Conservation (phyloP, 2,329 filamentous ascomycete genomes). For the Penicillium sp. region DNA sequence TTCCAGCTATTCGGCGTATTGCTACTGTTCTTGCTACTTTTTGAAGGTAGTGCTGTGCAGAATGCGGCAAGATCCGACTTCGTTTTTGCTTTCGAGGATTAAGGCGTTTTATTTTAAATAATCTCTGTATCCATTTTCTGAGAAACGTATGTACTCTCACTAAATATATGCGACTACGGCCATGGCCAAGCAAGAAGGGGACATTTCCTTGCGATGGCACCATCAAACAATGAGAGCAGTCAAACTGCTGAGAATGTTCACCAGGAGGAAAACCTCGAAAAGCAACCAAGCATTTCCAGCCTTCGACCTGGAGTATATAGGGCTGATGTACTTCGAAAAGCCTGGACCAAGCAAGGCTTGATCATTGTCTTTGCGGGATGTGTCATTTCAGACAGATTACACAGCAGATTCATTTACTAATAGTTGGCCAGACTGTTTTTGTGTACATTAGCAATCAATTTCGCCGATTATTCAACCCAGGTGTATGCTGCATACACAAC, state of each 20-base stretch:
- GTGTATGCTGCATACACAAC: slow-evolving; percentile 27
- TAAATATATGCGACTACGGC: background rate
- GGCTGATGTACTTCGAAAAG: slow-evolving; percentile 20
- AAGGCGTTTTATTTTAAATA: background rate
- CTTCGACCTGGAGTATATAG: slow-evolving; percentile 24
- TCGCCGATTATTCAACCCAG: slow-evolving; percentile 24
- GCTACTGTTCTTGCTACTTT: background rate
- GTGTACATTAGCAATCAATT: slow-evolving; percentile 21
- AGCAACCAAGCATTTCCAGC: slow-evolving; percentile 10
- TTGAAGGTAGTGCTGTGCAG: background rate
- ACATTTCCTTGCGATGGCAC: background rate
- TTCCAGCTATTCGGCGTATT: background rate
- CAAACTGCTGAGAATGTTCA: background rate
- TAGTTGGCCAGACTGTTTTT: slow-evolving; percentile 16
- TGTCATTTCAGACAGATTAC: background rate
- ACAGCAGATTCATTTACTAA: background rate
- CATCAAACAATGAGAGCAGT: background rate
- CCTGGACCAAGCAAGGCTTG: slow-evolving; percentile 23
- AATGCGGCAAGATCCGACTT: background rate
- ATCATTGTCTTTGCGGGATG: slow-evolving; percentile 21
- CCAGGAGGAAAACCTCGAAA: slow-evolving; percentile 1
- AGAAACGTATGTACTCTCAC: background rate
- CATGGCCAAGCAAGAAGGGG: slow-evolving; percentile 7
- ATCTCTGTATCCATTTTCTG: background rate
- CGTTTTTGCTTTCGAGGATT: background rate